phyloP scores from a whole-genome alignment of 2,329 filamentous ascomycete genomes.

The Penicillium verrucosum region DNA sequence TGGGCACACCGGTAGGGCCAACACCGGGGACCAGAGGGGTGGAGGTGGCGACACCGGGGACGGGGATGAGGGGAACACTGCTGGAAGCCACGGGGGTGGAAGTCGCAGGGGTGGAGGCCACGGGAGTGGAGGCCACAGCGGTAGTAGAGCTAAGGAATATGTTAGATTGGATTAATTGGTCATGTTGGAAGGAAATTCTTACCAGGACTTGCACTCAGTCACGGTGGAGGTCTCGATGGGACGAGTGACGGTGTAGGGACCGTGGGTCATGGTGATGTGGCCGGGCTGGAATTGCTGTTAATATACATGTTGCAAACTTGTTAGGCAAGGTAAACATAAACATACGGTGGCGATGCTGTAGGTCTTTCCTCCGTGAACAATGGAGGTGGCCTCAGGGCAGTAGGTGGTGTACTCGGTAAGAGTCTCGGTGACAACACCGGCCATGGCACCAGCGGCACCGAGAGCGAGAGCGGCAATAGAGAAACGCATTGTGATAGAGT shows the following conservation, averaged over 20 bases:
- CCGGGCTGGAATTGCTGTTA: slow-evolving; percentile 49
- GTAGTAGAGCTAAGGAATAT: slow-evolving; percentile 19
- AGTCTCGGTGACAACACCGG: slow-evolving; percentile 57
- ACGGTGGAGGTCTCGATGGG: slow-evolving; percentile 55
- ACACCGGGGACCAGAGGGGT: slow-evolving; percentile 23
- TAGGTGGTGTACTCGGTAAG: slow-evolving; percentile 66
- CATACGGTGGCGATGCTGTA: slow-evolving; percentile 66
- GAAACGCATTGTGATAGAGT: slow-evolving; percentile 50
- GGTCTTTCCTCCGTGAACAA: slow-evolving; percentile 63
- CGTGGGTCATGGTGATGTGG: slow-evolving; percentile 68
- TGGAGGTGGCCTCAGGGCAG: slow-evolving; percentile 65
- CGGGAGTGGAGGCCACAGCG: slow-evolving; percentile 17
- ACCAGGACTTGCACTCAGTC: slow-evolving; percentile 44
- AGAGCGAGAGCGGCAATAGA: slow-evolving; percentile 42
- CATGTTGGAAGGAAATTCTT: slow-evolving; percentile 15
- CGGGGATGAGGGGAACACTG: slow-evolving; percentile 15
- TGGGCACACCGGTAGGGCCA: slow-evolving; percentile 12
- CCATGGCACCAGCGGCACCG: slow-evolving; percentile 41
- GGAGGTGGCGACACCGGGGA: slow-evolving; percentile 14
- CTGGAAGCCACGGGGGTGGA: slow-evolving; percentile 19
- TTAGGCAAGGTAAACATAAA: background rate
- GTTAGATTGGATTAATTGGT: slow-evolving; percentile 6
- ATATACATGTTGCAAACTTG: background rate
- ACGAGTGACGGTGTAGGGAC: slow-evolving; percentile 63
- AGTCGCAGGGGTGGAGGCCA: slow-evolving; percentile 5